Evolutionary conservation across 2,329 filamentous ascomycete species (phyloP).

Genomic region (Talaromyces albobiverticillius): DNA sequence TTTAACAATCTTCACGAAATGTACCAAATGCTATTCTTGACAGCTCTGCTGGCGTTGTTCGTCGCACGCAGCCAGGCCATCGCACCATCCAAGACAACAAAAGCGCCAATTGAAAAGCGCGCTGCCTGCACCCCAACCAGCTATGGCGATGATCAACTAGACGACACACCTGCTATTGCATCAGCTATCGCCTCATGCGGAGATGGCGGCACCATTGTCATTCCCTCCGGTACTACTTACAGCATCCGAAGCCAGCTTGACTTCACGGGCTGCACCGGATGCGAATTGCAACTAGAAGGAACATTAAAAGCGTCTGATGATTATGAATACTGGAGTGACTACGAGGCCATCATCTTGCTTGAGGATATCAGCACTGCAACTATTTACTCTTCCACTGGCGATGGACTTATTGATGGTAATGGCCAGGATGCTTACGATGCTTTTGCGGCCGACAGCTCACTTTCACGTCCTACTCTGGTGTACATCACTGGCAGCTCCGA

Average conservation of each 20-base stretch:
- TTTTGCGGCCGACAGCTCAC: constrained; percentile 39
- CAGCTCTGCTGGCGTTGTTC: neutral
- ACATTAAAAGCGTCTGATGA: constrained; percentile 39
- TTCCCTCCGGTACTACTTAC: constrained; percentile 43
- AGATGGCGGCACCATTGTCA: constrained; percentile 44
- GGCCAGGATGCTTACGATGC: constrained; percentile 43
- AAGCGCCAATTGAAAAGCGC: constrained; percentile 12
- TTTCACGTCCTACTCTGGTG: constrained; percentile 41
- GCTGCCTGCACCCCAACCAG: constrained; percentile 33
- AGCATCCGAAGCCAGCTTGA: constrained; percentile 43
- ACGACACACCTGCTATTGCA: constrained; percentile 46
- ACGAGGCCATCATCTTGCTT: constrained; percentile 40
- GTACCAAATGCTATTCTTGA: neutral
- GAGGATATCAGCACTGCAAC: constrained; percentile 36
- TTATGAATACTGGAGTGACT: constrained; percentile 43
- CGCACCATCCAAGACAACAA: neutral
- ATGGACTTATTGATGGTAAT: constrained; percentile 48
- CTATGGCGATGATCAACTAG: constrained; percentile 29
- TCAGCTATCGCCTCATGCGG: constrained; percentile 43
- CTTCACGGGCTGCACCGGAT: constrained; percentile 42
- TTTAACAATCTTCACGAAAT: neutral
- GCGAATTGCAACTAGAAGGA: constrained; percentile 48
- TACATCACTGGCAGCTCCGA: constrained; percentile 39
- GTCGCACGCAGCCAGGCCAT: neutral
- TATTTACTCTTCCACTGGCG: constrained; percentile 39